Evolutionary conservation across 2,329 filamentous ascomycete species (phyloP), one percentile per base, ranked within the genome.

Genomic region (Sarocladium brachiariae): DNA sequence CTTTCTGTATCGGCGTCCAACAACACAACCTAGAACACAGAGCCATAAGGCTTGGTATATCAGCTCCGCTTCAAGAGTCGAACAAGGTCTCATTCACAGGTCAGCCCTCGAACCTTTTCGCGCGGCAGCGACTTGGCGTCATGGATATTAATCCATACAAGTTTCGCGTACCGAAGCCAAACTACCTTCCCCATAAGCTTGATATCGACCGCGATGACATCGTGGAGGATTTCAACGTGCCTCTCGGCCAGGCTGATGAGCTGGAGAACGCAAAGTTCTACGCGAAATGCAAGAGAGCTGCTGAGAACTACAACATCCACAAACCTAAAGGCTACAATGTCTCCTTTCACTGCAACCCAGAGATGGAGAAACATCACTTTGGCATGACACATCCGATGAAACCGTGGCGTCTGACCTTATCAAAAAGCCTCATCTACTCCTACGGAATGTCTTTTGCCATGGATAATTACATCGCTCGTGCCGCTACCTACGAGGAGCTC

Each of bases 361-460:
- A 89, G 53, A 95, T 97, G 65, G 93, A 99, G 71, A 87, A 87
- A 64, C 92, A 97, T 69, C 93, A 99, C 68, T 99, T 99, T 66
- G 93, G 93, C 57, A 86, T 89, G 70, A 91, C 89, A 9, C 93
- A 99, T 73, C 93, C 93, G 18, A 99, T 99, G 93, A 99, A 99
- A 68, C 93, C 93, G 53, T 97, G 93, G 92, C 88, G 93, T 31
- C 74, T 99, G 56, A 96, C 91, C 14, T 78, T 99, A 51, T 95
- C 93, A 51, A 97, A 99, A 67, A 89, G 93, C 61, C 80, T 99
- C 43, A 89, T 99, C 56, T 85, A 95, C 64, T 87, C 89, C 1
- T 97, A 97, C 66, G 93, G 93, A 57, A 89, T 99, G 79, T 90
- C 95, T 60, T 87, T 92, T 61, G 90, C 89, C 55, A 97, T 99